Conservation (phyloP, 2,329 filamentous ascomycete species). For the Decorospora gaudefroyi region DNA sequence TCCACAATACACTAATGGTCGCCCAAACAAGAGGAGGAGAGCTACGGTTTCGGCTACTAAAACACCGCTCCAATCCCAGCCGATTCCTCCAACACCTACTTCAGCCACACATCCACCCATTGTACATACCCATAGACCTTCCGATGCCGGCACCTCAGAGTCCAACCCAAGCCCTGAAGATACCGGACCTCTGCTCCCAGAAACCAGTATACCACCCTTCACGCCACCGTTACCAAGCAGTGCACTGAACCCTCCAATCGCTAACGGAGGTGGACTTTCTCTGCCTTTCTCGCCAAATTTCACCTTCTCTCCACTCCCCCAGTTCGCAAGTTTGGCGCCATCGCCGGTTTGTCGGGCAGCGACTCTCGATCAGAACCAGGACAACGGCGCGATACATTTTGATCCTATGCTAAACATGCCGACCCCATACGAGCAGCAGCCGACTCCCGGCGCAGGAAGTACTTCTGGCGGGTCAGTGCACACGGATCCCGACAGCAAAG, state of each 20-base stretch:
- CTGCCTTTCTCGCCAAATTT: slow-evolving; percentile 52
- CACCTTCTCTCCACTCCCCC: slow-evolving; percentile 42
- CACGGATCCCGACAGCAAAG: slow-evolving; percentile 64
- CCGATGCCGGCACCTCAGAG: slow-evolving; percentile 31
- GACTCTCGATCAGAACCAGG: slow-evolving; percentile 26
- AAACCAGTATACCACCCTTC: slow-evolving; percentile 32
- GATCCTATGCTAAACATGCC: slow-evolving; percentile 51
- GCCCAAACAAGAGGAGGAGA: slow-evolving; percentile 44
- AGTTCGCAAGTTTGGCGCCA: slow-evolving; percentile 40
- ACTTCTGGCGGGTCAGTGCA: slow-evolving; percentile 48
- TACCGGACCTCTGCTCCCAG: slow-evolving; percentile 26
- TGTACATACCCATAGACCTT: slow-evolving; percentile 24
- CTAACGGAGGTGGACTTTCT: slow-evolving; percentile 28
- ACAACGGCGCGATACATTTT: slow-evolving; percentile 28
- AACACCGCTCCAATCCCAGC: slow-evolving; percentile 25
- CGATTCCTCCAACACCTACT: slow-evolving; percentile 37
- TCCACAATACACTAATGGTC: slow-evolving; percentile 37
- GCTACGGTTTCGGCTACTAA: slow-evolving; percentile 37
- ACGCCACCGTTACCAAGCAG: slow-evolving; percentile 34
- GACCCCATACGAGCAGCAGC: slow-evolving; percentile 49
- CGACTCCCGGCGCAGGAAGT: slow-evolving; percentile 53
- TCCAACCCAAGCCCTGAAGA: slow-evolving; percentile 32
- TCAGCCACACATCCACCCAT: slow-evolving; percentile 36
- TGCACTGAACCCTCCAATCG: slow-evolving; percentile 21
- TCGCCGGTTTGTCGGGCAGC: slow-evolving; percentile 36